Base-by-base conservation (phyloP, 768 basidiomycete species). In the Boletus rufocinnamomeus region DNA sequence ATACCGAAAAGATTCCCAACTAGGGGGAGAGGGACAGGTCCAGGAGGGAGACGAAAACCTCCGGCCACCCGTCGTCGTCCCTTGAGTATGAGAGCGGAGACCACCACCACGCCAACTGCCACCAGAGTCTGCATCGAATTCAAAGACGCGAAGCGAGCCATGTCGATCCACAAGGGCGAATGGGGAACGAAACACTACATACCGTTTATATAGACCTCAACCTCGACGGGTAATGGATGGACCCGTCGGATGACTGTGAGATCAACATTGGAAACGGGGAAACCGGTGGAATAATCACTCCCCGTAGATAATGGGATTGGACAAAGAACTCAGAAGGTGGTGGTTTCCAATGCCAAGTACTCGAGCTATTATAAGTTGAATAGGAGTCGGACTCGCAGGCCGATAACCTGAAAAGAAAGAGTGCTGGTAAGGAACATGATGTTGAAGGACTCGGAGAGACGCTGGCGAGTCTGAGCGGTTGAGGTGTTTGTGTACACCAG, bases 1-100 rank as follows among this genome's bases (percentile, higher is more conserved):
- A 69, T 65, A 27, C 54, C 44, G 40, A 67, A 40, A 43, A 58
- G 9, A 50, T 60, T 67, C 0, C 67, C 66, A 9, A 69, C 32
- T 6, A 66, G 3, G 6, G 66, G 66, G 13, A 67, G 41, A 27
- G 58, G 54, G n/a, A 11, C 17, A 35, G 66, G 66, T 21, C 66
- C 66, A 25, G 65, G 66, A 50, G 55, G 66, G 2, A 62, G 55
- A 9, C 38, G 59, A 38, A 35, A 38, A 4, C 57, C 60, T n/a
- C 28, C 43, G 14, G 28, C 13, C 4, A 30, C 17, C 25, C 41
- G 57, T 59, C 48, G 54, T 23, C 46, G 56, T 9, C 54, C 30
- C 17, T 38, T 50, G 51, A 63, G 44, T 38, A 55, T 40, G 28
- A 53, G 3, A 9, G 14, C 43, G 3, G 45, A 19, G 35, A 43